Conservation (phyloP, 805 yeast species). For the Saccharomycopsis synnaedendra region DNA sequence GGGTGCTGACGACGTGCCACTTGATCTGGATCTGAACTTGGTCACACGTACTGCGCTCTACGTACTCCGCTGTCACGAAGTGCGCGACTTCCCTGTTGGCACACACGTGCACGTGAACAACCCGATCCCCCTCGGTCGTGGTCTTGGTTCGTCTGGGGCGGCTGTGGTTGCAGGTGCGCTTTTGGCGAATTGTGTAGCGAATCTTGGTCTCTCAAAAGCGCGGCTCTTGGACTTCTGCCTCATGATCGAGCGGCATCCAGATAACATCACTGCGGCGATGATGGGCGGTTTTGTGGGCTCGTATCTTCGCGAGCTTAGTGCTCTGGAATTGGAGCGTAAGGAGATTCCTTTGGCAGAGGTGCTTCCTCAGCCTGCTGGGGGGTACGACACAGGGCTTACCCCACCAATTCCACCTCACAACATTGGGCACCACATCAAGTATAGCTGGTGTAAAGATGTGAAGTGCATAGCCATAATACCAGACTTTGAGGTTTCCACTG, state of each 20-base stretch:
- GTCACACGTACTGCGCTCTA: slow-evolving; percentile 90
- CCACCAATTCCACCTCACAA: slow-evolving; percentile 78
- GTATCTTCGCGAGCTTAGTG: slow-evolving; percentile 68
- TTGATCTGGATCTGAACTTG: slow-evolving; percentile 65
- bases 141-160: slow-evolving; percentile 95
- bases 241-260: slow-evolving; percentile 98
- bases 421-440: slow-evolving; percentile 83
- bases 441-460: slow-evolving; percentile 70
- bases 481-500: slow-evolving; percentile 88
- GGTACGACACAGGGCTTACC: slow-evolving; percentile 51
- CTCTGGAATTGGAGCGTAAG: slow-evolving; percentile 59
- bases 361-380: slow-evolving; percentile 67
- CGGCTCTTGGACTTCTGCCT: slow-evolving; percentile 89
- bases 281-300: slow-evolving; percentile 98
- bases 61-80: slow-evolving; percentile 73
- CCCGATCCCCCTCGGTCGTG: slow-evolving; percentile 95
- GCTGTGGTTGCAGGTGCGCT: slow-evolving; percentile 96
- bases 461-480: slow-evolving; percentile 90
- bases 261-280: slow-evolving; percentile 97
- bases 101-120: slow-evolving; percentile 72
- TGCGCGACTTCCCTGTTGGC: slow-evolving; percentile 70
- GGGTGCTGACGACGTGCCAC: slow-evolving; percentile 74
- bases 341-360: slow-evolving; percentile 81
- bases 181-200: slow-evolving; percentile 78
- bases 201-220: slow-evolving; percentile 58